Evolutionary conservation across 306 rosid species (phyloP), one percentile per base, ranked within the genome.

Genomic region (Quercus engelmannii): DNA sequence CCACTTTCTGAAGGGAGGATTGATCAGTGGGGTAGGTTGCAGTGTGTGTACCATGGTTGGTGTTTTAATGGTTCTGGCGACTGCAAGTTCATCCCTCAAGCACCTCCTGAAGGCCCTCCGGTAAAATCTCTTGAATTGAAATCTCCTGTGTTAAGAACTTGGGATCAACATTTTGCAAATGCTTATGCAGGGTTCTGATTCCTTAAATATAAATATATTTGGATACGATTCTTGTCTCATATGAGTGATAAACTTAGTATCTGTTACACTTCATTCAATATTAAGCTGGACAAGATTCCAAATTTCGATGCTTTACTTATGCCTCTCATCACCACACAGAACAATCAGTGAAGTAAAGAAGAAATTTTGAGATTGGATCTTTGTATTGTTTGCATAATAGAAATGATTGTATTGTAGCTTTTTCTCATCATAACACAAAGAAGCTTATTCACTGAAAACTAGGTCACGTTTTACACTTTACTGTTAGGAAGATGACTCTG

Each of bases 1-100:
- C 98, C 98, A 3, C 84, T 94, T 59, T 94, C 97, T 72, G 98
- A 94, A 80, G 98, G 97, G 54, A 85, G 98, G 80, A 94, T 94
- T 78, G 98, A 94, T 86, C 94, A 86, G 57, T 89, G 94, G 97
- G 98, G 98, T 1, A 85, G 98, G 74, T 81, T 92, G 84, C 98
- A 92, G 81, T 94, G 98, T 79, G 98, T 94, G 33, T 94, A 94
- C 69, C 97, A 94, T 86, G 98, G 98, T 30, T 94, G 97, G 97
- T 94, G 98, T 79, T 94, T 94, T 71, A 84, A 88, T 86, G 97
- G 98, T 78, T 83, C 92, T 21, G 98, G 97, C 28, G 90, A 87
- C 38, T 94, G 98, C 82, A 88, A 92, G 71, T 64, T 94, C 75
- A 94, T 94, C 84, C 98, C 98, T 74, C 97, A 94, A 74, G 97